phyloP scores from a whole-genome alignment of 805 yeast genomes.

The Lipomyces sp. region DNA sequence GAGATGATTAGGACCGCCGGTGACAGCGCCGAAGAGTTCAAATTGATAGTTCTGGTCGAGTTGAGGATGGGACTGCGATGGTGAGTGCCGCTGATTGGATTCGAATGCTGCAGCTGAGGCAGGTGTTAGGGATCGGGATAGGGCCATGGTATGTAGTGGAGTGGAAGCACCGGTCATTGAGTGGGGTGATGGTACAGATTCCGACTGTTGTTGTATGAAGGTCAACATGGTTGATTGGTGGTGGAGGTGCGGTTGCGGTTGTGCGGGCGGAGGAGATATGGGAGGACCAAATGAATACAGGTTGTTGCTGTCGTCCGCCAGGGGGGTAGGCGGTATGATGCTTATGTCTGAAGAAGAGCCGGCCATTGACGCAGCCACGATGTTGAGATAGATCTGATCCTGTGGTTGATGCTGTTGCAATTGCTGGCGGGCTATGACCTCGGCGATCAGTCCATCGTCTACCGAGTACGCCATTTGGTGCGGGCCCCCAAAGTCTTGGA shows the following conservation, averaged over 20 bases:
- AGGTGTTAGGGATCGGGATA: conserved; percentile 1
- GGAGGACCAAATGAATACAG: background rate
- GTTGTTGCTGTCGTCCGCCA: background rate
- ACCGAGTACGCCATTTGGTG: background rate
- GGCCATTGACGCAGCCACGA: background rate
- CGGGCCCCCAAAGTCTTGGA: background rate
- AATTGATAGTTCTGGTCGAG: background rate
- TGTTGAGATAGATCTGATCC: conserved; percentile 1
- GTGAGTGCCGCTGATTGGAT: background rate
- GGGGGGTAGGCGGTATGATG: conserved; percentile 6
- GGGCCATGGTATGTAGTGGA: background rate
- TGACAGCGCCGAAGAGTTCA: background rate
- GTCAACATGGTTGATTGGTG: background rate
- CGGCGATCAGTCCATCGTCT: background rate
- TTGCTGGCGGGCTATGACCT: background rate
- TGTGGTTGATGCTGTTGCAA: background rate
- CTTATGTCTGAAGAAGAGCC: background rate
- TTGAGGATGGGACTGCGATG: background rate
- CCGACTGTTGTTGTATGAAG: background rate
- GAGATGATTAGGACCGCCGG: background rate
- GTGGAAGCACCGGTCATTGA: background rate
- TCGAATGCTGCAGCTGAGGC: background rate
- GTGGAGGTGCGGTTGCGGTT: background rate
- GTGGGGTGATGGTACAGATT: background rate
- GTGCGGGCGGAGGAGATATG: background rate